phyloP scores from a whole-genome alignment of 163 green algal genomes.

The Chlamydomonas reinhardtii region DNA sequence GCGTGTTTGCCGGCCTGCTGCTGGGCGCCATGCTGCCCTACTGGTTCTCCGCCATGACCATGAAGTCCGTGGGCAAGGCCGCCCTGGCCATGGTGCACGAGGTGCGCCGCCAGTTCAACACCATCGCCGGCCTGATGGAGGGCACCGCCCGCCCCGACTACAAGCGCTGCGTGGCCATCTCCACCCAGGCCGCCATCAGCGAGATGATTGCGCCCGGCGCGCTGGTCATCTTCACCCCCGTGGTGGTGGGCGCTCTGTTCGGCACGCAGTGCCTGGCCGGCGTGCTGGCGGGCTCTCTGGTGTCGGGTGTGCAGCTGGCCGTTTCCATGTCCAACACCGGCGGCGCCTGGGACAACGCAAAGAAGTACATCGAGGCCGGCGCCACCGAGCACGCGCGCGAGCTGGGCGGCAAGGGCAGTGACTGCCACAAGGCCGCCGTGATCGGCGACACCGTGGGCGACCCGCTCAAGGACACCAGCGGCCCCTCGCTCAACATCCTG shows the following conservation, averaged over 20 bases:
- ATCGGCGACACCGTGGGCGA: constrained; percentile 98
- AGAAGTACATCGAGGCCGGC: constrained; percentile 98
- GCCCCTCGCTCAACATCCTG: constrained; percentile 97
- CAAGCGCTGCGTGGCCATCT: constrained; percentile 96
- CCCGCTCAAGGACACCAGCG: constrained; percentile 97
- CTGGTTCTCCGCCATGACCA: constrained; percentile 98
- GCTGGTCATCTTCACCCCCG: constrained; percentile 96
- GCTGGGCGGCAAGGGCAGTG: constrained; percentile 93
- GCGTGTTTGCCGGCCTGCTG: constrained; percentile 96
- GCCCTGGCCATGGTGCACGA: constrained; percentile 98
- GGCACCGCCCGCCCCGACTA: constrained; percentile 96
- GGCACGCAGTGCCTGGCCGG: constrained; percentile 88
- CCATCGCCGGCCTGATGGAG: constrained; percentile 90
- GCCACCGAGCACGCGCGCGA: constrained; percentile 84
- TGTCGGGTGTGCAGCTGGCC: constrained; percentile 98
- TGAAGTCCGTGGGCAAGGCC: constrained; percentile 98
- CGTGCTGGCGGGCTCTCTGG: constrained; percentile 93
- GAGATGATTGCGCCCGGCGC: constrained; percentile 97
- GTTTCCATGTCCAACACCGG: constrained; percentile 99
- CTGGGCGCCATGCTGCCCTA: constrained; percentile 99
- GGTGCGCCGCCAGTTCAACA: constrained; percentile 80
- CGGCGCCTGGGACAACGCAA: constrained; percentile 99
- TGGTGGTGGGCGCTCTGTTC: constrained; percentile 92
- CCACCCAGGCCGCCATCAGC: constrained; percentile 92
- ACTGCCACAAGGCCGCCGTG: constrained; percentile 93